phyloP scores from a whole-genome alignment of 805 yeast genomes.

The Kuraishia piskuri region DNA sequence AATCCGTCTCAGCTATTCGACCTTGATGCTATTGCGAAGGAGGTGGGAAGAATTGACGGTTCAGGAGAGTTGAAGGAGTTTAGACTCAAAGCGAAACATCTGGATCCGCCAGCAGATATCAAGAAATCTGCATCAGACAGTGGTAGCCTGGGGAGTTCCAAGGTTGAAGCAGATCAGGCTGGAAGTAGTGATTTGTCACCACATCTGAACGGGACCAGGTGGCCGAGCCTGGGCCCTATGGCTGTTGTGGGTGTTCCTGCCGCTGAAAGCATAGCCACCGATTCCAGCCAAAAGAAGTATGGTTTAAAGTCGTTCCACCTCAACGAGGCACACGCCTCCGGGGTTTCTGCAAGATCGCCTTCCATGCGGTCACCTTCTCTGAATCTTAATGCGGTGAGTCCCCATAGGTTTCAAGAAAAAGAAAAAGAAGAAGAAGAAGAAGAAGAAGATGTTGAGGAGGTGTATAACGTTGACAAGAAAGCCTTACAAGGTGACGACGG shows the following conservation, averaged over 20 bases:
- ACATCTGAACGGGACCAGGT: neutral
- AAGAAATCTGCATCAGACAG: neutral
- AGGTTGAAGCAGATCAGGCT: neutral
- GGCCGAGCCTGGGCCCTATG: neutral
- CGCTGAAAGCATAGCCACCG: neutral
- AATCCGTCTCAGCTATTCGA: conserved; percentile 32
- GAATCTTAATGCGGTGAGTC: neutral
- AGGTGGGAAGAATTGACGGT: conserved; percentile 34
- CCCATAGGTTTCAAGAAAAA: neutral
- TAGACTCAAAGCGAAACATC: conserved; percentile 3
- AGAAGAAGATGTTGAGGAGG: no score
- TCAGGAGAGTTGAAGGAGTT: conserved; percentile 15
- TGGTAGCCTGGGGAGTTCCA: neutral
- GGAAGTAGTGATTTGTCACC: neutral
- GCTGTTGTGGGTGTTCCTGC: neutral
- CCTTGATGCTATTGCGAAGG: conserved; percentile 31
- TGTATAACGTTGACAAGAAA: no score
- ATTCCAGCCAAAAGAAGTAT: neutral
- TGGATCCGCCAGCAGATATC: neutral
- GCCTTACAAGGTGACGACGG: no score
- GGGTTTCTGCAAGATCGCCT: neutral
- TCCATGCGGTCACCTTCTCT: conserved; percentile 1
- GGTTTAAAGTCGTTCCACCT: neutral
- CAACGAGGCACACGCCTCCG: neutral
- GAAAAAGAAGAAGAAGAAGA: neutral